Evolutionary conservation across 768 basidiomycete genomes (phyloP), one percentile per base, ranked within the genome.

Genomic region (Strobilomyces confusus): DNA sequence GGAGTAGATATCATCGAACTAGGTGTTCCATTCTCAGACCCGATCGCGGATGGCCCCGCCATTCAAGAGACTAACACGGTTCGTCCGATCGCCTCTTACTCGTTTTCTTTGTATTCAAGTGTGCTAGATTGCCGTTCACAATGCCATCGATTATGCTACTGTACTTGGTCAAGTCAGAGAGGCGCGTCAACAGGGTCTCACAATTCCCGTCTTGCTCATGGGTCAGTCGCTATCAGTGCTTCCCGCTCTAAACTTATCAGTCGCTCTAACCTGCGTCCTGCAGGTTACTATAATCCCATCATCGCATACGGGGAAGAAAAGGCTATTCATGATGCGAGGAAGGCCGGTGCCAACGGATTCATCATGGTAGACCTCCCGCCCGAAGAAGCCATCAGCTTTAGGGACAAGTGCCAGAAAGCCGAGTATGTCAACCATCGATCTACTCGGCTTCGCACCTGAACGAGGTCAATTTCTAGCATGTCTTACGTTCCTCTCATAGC

Each of bases 331-430:
- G 95, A 97, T 67, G 95, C 94, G 2, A 78, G 74, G 43, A 84
- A 86, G 52, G 93, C 92, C 17, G 95, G 95, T 15, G 97, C 92
- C 0, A 98, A 95, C 69, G 97, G 97, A 1, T 99, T 94, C 67
- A 95, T 98, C 60, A 84, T 99, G 73, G 95, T 98, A 23, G 97
- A 99, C 68, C 83, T 98, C 26, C 97, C 97, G 32, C 97, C 97
- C 14, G 95, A 98, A 72, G 97, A 99, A 70, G 95, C 97, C 29
- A 73, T 95, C 57, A 73, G 79, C 23, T 98, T 99, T 78, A 82
- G 95, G 36, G 81, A 87, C 61, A 92, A 95, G 67, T 98, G 97
- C 69, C 77, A 80, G 17, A 82, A 77, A 55, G 78, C 84, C 34
- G 81, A 83, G 95, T 97, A 64, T 62, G 90, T 77, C 47, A 23